phyloP scores from a whole-genome alignment of 2,329 filamentous ascomycete species.

The Stemphylium vesicarium region DNA sequence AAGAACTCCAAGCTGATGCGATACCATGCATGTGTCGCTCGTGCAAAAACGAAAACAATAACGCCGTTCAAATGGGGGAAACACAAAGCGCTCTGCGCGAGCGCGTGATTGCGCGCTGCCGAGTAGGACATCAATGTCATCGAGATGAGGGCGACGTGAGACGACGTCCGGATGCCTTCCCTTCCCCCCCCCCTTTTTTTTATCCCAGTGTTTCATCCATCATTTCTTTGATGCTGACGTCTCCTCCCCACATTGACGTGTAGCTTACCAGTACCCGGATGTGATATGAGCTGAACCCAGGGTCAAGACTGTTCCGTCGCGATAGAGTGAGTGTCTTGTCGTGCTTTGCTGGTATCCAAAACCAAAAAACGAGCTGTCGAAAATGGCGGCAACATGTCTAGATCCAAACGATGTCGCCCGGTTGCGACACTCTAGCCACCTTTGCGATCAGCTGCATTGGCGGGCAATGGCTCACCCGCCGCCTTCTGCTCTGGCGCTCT shows the following conservation, averaged over 20 bases:
- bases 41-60: conserved; percentile 10
- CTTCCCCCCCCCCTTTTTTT: not conserved
- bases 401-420: not conserved
- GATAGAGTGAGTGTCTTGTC: not conserved
- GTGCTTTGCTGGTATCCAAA: conserved; percentile 6
- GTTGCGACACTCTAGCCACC: conserved; percentile 45
- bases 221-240: not conserved
- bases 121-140: conserved; percentile 11
- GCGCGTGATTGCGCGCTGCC: conserved; percentile 7
- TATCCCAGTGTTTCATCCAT: not conserved
- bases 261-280: not conserved
- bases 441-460: conserved; percentile 54
- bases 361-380: not conserved
- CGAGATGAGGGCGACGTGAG: conserved; percentile 1
- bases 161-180: not conserved
- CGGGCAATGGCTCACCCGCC: conserved; percentile 51
- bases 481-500: conserved; percentile 39
- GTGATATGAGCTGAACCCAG: not conserved
- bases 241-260: not conserved
- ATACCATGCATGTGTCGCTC: conserved; percentile 14
- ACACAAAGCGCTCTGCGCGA: conserved; percentile 14
- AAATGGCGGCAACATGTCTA: not conserved
- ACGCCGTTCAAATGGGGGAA: conserved; percentile 6
- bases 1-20: conserved; percentile 29
- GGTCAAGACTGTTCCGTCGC: not conserved